A percentile compares a stretch with the other conserved stretches of the same genome.
phyloP scores from a whole-genome alignment of 192 early-diverging fungal genomes.

The Pilaira anomala region DNA sequence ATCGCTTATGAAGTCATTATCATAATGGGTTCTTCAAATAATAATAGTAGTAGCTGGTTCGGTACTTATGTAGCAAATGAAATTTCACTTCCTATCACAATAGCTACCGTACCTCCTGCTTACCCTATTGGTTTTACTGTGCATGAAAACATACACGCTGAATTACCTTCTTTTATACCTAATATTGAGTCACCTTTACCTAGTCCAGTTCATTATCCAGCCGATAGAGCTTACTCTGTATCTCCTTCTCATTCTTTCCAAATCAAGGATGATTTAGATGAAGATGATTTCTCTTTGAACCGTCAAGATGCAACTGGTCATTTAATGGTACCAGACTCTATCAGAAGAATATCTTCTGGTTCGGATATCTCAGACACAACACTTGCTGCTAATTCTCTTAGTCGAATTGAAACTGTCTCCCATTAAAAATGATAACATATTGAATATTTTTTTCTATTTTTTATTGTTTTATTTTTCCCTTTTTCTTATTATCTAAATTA shows the following conservation, averaged over 20 bases:
- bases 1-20: conserved; percentile 23
- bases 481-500: no score
- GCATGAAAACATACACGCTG: not conserved
- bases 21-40: not conserved
- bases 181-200: conserved; percentile 15
- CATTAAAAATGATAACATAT: no score
- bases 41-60: not conserved
- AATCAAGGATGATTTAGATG: not conserved
- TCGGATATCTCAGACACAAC: not conserved
- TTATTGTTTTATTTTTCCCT: no score
- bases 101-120: conserved; percentile 19
- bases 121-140: conserved; percentile 16
- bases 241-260: not conserved
- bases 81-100: conserved; percentile 11
- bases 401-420: no score
- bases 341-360: conserved; percentile 5
- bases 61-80: not conserved
- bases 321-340: conserved; percentile 9
- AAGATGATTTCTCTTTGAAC: not conserved
- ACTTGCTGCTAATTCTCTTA: no score
- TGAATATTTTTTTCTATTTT: no score
- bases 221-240: conserved; percentile 9
- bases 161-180: conserved; percentile 19
- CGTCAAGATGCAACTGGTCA: conserved; percentile 2
- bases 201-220: conserved; percentile 12